These are phyloP conservation scores for Suaeda aralocaspica DNA, from an alignment of 148 eudicot species.

Conservation along the genomic window DNA sequence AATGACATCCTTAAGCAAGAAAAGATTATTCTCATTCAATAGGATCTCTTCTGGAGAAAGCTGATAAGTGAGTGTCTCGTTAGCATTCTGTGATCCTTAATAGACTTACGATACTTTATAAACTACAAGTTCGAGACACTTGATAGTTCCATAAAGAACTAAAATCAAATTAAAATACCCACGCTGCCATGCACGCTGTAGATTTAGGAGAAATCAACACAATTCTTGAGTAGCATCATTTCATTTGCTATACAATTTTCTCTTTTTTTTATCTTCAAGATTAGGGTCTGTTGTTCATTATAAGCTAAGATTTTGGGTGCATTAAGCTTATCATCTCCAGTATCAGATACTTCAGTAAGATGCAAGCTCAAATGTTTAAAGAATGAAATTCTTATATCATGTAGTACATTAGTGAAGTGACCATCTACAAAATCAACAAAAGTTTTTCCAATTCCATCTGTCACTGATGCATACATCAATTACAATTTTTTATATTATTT, in stretches of 20 bases:
- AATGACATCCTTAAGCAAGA: background rate
- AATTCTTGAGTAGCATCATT: background rate
- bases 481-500: too few species aligned
- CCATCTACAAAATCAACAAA: background rate
- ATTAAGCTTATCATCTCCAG: background rate
- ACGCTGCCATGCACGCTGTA: background rate
- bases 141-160: background rate
- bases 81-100: background rate
- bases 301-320: background rate
- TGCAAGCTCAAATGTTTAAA: background rate
- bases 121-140: background rate
- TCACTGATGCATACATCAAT: too few species aligned
- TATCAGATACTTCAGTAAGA: background rate
- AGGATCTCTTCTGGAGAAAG: background rate
- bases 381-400: background rate
- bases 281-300: background rate
- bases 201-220: background rate
- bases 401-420: background rate
- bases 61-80: background rate
- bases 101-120: background rate
- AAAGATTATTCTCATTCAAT: background rate
- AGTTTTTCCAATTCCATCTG: too few species aligned
- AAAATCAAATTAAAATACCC: background rate
- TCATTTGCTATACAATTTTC: too few species aligned
- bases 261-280: background rate